Conservation (phyloP, 352 stramenopile genomes). For the Chrysophaeum taylorii region DNA sequence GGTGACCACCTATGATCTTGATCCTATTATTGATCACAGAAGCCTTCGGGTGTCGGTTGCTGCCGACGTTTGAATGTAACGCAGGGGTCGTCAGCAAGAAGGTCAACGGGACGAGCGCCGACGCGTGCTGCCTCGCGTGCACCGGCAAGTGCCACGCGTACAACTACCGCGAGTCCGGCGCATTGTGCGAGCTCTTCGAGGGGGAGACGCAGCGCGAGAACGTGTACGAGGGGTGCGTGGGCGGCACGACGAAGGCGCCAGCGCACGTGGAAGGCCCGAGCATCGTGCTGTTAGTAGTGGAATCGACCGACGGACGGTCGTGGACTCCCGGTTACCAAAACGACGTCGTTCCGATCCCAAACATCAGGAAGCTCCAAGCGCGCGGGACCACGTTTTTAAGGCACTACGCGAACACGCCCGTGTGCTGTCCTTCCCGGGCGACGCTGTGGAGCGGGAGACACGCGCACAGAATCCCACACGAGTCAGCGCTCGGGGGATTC, state of each 20-base stretch:
- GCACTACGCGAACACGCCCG: constrained; percentile 34
- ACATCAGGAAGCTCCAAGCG: constrained; percentile 17
- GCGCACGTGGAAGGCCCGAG: constrained; percentile 18
- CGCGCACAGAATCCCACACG: constrained; percentile 29
- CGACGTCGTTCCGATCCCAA: constrained; percentile 24
- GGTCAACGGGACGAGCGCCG: neutral
- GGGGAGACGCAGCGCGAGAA: neutral
- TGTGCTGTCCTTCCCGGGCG: constrained; percentile 33
- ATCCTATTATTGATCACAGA: too few relatives aligned
- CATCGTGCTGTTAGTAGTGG: constrained; percentile 27
- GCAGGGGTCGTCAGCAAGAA: too few relatives aligned
- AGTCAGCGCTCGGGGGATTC: neutral
- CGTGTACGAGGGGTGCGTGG: neutral
- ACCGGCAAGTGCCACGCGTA: neutral
- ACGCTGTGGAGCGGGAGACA: constrained; percentile 33
- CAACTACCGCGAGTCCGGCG: neutral
- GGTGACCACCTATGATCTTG: too few relatives aligned
- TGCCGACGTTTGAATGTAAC: too few relatives aligned
- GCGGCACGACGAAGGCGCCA: neutral
- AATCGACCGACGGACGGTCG: constrained; percentile 30
- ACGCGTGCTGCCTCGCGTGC: neutral
- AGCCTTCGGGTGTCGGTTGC: too few relatives aligned
- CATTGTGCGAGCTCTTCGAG: neutral
- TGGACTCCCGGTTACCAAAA: constrained; percentile 25
- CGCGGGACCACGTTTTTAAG: constrained; percentile 18